Percentiles rank a stretch among this genome's conserved stretches.
These are phyloP conservation scores for Metroxylon sagu DNA, from an alignment of 176 grass and related monocot species.

Conservation along the genomic window DNA sequence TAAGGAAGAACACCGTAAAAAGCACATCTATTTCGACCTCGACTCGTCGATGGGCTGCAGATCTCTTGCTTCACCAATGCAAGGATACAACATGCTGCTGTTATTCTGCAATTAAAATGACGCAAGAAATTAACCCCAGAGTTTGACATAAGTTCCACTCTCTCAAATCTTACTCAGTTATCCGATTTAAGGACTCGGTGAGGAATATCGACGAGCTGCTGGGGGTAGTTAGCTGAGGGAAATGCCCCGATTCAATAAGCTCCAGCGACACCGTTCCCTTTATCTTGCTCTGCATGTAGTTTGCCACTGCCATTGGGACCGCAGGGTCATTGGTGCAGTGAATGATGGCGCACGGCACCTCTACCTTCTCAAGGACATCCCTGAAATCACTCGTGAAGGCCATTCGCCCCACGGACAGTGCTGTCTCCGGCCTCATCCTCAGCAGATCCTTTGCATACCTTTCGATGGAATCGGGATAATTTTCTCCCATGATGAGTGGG, in stretches of 20 bases:
- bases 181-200: conserved; percentile 18
- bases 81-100: too few relatives aligned
- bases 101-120: too few relatives aligned
- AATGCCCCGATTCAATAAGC: conserved; percentile 58
- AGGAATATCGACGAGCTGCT: conserved; percentile 41
- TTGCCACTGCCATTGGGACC: conserved; percentile 35
- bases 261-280: conserved; percentile 21
- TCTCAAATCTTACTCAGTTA: too few relatives aligned
- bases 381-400: conserved; percentile 63
- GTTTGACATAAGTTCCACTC: too few relatives aligned
- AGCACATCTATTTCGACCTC: too few relatives aligned
- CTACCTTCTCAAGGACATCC: conserved; percentile 27
- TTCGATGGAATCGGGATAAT: conserved; percentile 4
- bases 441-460: conserved; percentile 33
- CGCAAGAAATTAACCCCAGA: too few relatives aligned
- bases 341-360: conserved; percentile 42
- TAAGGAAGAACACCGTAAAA: too few relatives aligned
- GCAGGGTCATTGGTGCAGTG: conserved; percentile 41
- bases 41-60: too few relatives aligned
- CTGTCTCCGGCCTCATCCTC: conserved; percentile 54
- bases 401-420: conserved; percentile 34
- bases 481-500: conserved; percentile 17
- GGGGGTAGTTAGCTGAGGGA: conserved; percentile 48
- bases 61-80: too few relatives aligned
- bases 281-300: conserved; percentile 55